Percentiles rank a stretch among this genome's conserved stretches.
Conservation (phyloP, 2,329 filamentous ascomycete genomes). For the Zymoseptoria pseudotritici region DNA sequence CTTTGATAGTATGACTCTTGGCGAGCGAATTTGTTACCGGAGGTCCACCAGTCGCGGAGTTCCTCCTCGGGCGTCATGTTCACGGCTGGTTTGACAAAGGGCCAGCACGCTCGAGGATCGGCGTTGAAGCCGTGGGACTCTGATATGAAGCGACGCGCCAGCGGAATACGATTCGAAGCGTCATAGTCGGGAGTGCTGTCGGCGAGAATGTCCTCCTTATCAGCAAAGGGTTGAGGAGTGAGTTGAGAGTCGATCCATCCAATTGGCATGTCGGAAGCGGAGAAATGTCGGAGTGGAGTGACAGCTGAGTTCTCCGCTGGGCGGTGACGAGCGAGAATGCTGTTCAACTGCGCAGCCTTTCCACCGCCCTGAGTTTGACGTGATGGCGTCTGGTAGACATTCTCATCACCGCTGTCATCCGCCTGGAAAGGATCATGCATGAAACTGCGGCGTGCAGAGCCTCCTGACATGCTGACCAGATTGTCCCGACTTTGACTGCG, state of each 20-base stretch:
- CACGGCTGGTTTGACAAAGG: background rate
- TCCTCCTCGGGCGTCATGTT: slow-evolving; percentile 28
- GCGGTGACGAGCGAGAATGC: background rate
- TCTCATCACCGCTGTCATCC: background rate
- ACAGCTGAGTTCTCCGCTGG: background rate
- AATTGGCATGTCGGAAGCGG: background rate
- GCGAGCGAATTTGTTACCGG: slow-evolving; percentile 24
- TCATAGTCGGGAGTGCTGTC: slow-evolving; percentile 6
- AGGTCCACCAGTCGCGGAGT: slow-evolving; percentile 36
- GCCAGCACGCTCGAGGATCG: background rate
- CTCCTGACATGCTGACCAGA: slow-evolving; percentile 10
- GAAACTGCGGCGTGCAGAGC: slow-evolving; percentile 18
- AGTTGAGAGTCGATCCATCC: slow-evolving; percentile 1
- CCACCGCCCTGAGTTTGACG: background rate
- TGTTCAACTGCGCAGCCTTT: background rate
- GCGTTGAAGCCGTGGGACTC: background rate
- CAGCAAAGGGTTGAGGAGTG: background rate
- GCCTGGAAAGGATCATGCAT: slow-evolving; percentile 26
- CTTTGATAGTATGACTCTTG: slow-evolving; percentile 25
- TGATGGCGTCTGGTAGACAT: background rate
- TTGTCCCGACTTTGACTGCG: slow-evolving; percentile 21
- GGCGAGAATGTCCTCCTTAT: slow-evolving; percentile 1
- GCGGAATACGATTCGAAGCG: background rate
- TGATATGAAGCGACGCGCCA: background rate
- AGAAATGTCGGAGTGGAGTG: background rate